Evolutionary conservation across 2,329 filamentous ascomycete species (phyloP).

Genomic region (Phyllosticta citriasiana): DNA sequence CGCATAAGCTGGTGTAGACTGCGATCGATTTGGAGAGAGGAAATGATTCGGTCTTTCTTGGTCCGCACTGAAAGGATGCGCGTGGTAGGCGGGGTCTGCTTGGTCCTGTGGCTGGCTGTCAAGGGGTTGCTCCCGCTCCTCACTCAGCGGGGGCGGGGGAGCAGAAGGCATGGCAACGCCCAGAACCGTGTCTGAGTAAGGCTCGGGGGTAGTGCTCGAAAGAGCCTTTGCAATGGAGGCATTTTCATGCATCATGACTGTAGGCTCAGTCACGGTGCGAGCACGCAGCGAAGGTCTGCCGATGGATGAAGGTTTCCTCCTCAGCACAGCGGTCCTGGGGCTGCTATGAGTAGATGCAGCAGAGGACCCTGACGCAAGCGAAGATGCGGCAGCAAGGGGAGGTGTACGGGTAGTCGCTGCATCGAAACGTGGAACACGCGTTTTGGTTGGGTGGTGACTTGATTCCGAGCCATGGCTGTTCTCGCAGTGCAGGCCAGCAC

Average conservation of each 20-base stretch:
- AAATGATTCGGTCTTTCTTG: constrained; percentile 39
- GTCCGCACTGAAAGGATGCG: background rate
- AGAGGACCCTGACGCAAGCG: constrained; percentile 36
- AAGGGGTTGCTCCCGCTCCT: constrained; percentile 13
- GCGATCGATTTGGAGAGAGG: constrained; percentile 55
- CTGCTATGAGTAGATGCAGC: constrained; percentile 35
- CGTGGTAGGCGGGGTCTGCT: background rate
- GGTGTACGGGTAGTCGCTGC: constrained; percentile 32
- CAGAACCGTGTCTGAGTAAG: constrained; percentile 33
- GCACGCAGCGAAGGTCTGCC: constrained; percentile 26
- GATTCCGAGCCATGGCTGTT: constrained; percentile 9
- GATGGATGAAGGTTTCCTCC: constrained; percentile 36
- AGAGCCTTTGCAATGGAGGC: constrained; percentile 20
- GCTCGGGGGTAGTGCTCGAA: constrained; percentile 27
- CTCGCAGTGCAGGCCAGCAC: constrained; percentile 9
- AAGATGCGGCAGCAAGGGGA: constrained; percentile 40
- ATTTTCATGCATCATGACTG: background rate
- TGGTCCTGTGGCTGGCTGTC: constrained; percentile 14
- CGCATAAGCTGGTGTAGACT: constrained; percentile 55
- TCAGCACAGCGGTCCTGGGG: constrained; percentile 33
- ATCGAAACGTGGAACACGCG: constrained; percentile 27
- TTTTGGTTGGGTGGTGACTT: constrained; percentile 3
- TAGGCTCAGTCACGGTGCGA: constrained; percentile 20
- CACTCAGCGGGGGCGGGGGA: constrained; percentile 19
- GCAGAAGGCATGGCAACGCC: constrained; percentile 30